Base-by-base conservation (phyloP, 2,329 filamentous ascomycete species). In the Paecilomyces sp. region DNA sequence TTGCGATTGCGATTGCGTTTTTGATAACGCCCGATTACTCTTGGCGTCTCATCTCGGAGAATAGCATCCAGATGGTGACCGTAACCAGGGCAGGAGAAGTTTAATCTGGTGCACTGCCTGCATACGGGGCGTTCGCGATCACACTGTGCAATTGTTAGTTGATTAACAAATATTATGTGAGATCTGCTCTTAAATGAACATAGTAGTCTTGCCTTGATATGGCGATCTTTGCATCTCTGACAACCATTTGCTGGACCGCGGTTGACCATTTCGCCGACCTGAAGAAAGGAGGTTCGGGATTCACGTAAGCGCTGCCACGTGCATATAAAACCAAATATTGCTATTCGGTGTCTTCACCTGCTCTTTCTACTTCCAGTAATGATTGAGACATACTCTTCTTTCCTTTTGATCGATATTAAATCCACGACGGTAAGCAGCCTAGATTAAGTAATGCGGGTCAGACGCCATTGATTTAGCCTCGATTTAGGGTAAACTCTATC, bases 221-320 rank as follows among this genome's bases (percentile, higher is more conserved):
- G 57, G 11, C 60, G 57, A n/a, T 59, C 60, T 52, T 55, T 61
- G 47, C 60, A 61, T 52, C 54, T 58, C 36, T 61, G 60, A 31
- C 57, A 61, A 31, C 57, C 59, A 50, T 51, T 56, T 18, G 57
- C 57, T 9, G 59, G 59, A n/a, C 57, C 59, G 47, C 50, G 54
- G 31, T 61, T 52, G 36, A 59, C 57, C 59, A 59, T 61, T 28
- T 28, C 25, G 25, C 25, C 25, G 3, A 28, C 3, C 25, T 28
- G 25, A 28, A 28, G 25, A 28, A 28, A 28, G 25, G 25, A 28
- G 25, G 25, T 28, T 28, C 25, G 25, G n/a, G n/a, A 28, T 28
- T 28, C 25, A 28, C 25, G 25, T 28, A 28, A 28, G 25, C 25
- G 25, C 3, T 2, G 25, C 25, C 25, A 28, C 25, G 5, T 5